These are phyloP conservation scores for Fabrea salina DNA, from an alignment of 169 alveolate genomes.

Conservation along the genomic window DNA sequence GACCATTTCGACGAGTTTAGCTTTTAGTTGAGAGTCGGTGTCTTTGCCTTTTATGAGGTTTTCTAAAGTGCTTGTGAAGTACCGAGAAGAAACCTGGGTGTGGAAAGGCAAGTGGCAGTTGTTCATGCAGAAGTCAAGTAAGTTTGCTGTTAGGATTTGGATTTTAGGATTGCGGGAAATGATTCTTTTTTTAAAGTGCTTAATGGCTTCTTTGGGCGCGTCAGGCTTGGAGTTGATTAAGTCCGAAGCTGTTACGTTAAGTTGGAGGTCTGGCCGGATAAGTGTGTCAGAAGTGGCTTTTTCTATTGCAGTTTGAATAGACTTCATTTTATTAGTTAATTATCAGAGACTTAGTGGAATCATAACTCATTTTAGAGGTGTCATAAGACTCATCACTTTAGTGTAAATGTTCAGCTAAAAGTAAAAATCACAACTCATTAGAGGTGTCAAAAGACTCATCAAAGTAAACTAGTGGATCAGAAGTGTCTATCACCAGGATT, in stretches of 20 bases:
- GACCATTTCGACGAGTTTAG: neutral
- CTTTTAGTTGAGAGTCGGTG: constrained; percentile 1
- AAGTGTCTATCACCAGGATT: no score
- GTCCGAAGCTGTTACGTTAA: neutral
- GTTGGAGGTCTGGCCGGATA: neutral
- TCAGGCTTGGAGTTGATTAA: constrained; percentile 19
- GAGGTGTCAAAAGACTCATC: no score
- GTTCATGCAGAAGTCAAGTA: neutral
- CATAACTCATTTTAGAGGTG: no score
- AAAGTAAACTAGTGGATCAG: no score
- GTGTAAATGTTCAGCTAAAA: no score
- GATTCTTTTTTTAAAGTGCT: neutral
- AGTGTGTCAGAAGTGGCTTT: constrained; percentile 25
- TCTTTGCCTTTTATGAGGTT: neutral
- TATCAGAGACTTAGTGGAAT: no score
- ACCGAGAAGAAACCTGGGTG: constrained; percentile 6
- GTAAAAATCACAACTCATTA: no score
- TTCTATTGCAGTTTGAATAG: constrained; percentile 5
- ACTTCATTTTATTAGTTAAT: no score
- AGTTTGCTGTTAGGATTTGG: constrained; percentile 18
- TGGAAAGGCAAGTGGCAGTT: constrained; percentile 21
- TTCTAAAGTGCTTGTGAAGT: constrained; percentile 4
- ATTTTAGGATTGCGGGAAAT: constrained; percentile 23
- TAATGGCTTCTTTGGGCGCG: constrained; percentile 30
- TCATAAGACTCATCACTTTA: no score